These are phyloP conservation scores for Aspergillus ellipticus DNA, from an alignment of 495 filamentous ascomycete genomes.

Conservation along the genomic window DNA sequence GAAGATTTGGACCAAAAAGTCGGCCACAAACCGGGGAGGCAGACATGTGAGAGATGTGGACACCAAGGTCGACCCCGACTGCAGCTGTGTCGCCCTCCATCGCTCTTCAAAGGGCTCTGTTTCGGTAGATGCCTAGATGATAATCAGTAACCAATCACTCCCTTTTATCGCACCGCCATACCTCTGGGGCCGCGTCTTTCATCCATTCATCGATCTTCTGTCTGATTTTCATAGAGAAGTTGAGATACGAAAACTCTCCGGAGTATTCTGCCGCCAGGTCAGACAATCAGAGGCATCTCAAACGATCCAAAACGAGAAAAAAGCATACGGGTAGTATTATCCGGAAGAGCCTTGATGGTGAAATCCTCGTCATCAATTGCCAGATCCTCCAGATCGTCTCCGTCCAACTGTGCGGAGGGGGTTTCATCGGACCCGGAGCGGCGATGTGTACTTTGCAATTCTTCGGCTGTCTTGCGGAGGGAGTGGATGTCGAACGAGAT, in stretches of 20 bases:
- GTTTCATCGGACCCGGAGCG: constrained; percentile 33
- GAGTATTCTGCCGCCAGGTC: constrained; percentile 42
- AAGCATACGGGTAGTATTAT: constrained; percentile 45
- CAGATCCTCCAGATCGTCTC: constrained; percentile 40
- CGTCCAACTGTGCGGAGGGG: constrained; percentile 30
- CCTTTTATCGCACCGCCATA: constrained; percentile 16
- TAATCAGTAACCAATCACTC: constrained; percentile 9
- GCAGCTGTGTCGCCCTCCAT: constrained; percentile 47
- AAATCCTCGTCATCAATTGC: constrained; percentile 45
- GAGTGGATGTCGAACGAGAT: constrained; percentile 43
- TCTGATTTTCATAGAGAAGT: constrained; percentile 49
- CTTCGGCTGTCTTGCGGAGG: constrained; percentile 37
- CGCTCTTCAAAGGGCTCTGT: constrained; percentile 45
- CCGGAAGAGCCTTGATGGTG: constrained; percentile 43
- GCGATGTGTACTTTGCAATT: constrained; percentile 36
- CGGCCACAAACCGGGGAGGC: constrained; percentile 48
- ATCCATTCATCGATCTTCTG: constrained; percentile 49
- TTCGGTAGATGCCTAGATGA: constrained; percentile 34
- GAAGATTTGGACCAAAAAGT: constrained; percentile 49
- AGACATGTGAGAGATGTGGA: constrained; percentile 43
- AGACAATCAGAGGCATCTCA: neutral
- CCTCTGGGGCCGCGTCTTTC: constrained; percentile 41
- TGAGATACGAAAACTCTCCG: constrained; percentile 50
- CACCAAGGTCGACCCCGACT: constrained; percentile 40
- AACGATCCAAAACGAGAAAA: neutral